Evolutionary conservation across 1,284 basidiomycete species (phyloP).

Genomic region (Lentinula novae-zelandiae): DNA sequence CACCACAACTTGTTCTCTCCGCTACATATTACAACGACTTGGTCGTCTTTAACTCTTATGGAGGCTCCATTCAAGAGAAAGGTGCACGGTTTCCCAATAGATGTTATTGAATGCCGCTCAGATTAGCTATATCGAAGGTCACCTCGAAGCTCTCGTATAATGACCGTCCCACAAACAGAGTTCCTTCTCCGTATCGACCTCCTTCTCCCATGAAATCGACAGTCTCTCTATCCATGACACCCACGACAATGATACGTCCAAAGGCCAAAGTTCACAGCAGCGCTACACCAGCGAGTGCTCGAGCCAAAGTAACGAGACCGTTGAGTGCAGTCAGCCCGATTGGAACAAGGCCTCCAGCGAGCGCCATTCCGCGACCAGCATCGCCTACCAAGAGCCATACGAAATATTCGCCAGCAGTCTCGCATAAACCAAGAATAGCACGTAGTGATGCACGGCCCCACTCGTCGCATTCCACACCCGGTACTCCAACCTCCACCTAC

Average conservation of each 20-base stretch:
- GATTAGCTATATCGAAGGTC: constrained; percentile 8
- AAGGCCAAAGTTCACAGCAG: constrained; percentile 61
- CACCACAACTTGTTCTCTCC: background rate
- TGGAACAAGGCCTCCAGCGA: constrained; percentile 9
- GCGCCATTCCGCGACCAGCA: constrained; percentile 18
- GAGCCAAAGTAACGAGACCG: constrained; percentile 7
- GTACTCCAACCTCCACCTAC: constrained; percentile 17
- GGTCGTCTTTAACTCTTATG: constrained; percentile 4
- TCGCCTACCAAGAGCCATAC: constrained; percentile 27
- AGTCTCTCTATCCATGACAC: constrained; percentile 26
- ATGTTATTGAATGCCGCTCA: background rate
- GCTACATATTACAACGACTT: background rate
- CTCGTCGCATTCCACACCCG: constrained; percentile 26
- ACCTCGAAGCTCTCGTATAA: constrained; percentile 21
- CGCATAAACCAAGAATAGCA: constrained; percentile 7
- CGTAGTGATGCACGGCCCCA: constrained; percentile 18
- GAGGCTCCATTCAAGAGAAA: constrained; percentile 33
- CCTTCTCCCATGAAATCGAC: constrained; percentile 49
- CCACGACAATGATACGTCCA: constrained; percentile 33
- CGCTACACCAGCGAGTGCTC: constrained; percentile 30
- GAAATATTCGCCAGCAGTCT: constrained; percentile 6
- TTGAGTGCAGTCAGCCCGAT: constrained; percentile 3
- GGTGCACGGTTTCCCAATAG: constrained; percentile 26
- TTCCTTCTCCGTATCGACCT: constrained; percentile 34
- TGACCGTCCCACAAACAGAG: constrained; percentile 2